phyloP scores from a whole-genome alignment of 345 rosid genomes.

The Capsella bursapastoris region DNA sequence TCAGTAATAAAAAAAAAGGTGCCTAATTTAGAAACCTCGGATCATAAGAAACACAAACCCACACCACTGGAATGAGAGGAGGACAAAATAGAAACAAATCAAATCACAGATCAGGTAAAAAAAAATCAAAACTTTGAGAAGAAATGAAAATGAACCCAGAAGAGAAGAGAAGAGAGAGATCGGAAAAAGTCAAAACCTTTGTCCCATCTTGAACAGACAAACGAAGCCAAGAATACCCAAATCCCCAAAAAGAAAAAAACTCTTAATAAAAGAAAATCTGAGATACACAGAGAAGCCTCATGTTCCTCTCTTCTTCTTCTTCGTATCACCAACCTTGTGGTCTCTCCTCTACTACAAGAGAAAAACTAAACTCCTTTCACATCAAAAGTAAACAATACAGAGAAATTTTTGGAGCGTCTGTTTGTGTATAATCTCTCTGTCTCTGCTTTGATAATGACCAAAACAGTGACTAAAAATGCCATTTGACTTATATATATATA shows the following conservation, averaged over 20 bases:
- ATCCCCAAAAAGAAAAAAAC: conserved; percentile 15
- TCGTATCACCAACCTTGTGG: conserved; percentile 20
- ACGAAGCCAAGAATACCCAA: conserved; percentile 22
- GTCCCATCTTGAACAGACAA: conserved; percentile 32
- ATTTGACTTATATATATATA: conserved; percentile 32
- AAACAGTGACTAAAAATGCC: conserved; percentile 34
- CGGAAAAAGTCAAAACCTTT: conserved; percentile 41
- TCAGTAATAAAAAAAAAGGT: conserved; percentile 30
- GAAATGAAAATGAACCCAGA: not conserved
- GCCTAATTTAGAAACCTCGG: conserved; percentile 32
- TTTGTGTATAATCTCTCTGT: conserved; percentile 19
- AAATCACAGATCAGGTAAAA: conserved; percentile 26
- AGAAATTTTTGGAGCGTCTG: conserved; percentile 2
- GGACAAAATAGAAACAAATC: conserved; percentile 8
- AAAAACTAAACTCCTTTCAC: conserved; percentile 18
- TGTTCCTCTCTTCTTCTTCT: conserved; percentile 27
- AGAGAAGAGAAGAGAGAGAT: conserved; percentile 6
- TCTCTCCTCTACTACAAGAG: conserved; percentile 13
- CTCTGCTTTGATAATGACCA: conserved; percentile 8
- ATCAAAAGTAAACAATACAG: conserved; percentile 10
- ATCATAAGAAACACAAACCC: conserved; percentile 31
- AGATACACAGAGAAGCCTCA: conserved; percentile 24
- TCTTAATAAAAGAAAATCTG: not conserved
- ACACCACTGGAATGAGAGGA: conserved; percentile 24
- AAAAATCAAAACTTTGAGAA: conserved; percentile 5